Conservation (phyloP, 2,329 filamentous ascomycete genomes). For the Aspergillus tamarii region DNA sequence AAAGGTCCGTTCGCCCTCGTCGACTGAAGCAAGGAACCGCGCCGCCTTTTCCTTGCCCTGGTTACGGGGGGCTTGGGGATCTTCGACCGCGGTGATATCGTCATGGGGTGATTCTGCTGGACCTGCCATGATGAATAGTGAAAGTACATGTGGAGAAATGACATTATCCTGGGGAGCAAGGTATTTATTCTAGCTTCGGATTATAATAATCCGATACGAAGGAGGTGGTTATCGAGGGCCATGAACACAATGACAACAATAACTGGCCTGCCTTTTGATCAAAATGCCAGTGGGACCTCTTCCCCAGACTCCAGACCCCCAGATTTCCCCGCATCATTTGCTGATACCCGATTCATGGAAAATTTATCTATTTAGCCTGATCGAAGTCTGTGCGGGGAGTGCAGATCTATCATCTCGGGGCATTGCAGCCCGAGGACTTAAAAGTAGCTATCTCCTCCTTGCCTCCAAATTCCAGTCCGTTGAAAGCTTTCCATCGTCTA, state of each 20-base stretch:
- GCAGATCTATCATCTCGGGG: neutral
- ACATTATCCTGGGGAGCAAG: neutral
- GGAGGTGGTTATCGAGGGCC: neutral
- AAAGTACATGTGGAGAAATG: no score
- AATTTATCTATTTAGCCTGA: neutral
- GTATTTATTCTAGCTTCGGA: neutral
- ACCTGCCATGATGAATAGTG: neutral
- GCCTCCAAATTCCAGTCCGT: no score
- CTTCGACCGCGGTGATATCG: conserved; percentile 14
- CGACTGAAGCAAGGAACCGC: conserved; percentile 15
- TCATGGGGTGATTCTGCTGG: conserved; percentile 4
- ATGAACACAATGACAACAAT: neutral
- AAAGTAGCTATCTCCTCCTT: neutral
- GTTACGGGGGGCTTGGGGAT: neutral
- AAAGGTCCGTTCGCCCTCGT: conserved; percentile 33
- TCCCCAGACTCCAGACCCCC: neutral
- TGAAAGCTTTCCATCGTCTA: neutral
- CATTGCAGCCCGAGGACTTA: neutral
- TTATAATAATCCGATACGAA: neutral
- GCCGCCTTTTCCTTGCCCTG: conserved; percentile 14
- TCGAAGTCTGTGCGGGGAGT: neutral
- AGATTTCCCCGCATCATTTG: neutral
- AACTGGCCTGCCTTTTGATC: neutral
- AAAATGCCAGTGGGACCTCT: neutral
- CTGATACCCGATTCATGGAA: neutral